A percentile compares a stretch with the other conserved stretches of the same genome.
Conservation (phyloP, 2,329 filamentous ascomycete genomes). For the Onygena corvina region DNA sequence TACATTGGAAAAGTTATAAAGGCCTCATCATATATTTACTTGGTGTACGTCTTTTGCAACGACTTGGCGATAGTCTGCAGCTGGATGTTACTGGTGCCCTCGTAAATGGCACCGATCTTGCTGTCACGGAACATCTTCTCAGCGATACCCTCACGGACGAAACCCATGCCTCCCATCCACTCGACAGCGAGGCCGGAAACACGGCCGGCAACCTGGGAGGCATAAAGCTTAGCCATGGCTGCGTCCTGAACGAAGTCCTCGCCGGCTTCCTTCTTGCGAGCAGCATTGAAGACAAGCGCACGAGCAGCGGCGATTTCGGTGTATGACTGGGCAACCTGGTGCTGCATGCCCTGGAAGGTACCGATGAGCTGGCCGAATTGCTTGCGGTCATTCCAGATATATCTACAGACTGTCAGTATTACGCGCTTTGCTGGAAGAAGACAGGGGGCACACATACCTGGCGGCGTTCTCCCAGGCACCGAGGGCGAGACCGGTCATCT, state of each 20-base stretch:
- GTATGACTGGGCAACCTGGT: conserved; percentile 93
- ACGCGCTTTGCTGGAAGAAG: not conserved
- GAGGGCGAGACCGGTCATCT: conserved; percentile 88
- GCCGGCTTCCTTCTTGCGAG: conserved; percentile 94
- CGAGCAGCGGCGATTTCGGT: conserved; percentile 85
- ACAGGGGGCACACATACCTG: conserved; percentile 38
- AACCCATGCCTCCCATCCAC: conserved; percentile 99
- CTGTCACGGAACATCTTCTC: conserved; percentile 97
- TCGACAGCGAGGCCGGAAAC: conserved; percentile 81
- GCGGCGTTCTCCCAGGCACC: conserved; percentile 93
- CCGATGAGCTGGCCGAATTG: conserved; percentile 91
- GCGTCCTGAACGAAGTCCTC: conserved; percentile 91
- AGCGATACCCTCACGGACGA: conserved; percentile 86
- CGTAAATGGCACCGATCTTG: conserved; percentile 97
- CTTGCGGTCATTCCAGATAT: conserved; percentile 96
- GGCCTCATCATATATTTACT: conserved; percentile 24
- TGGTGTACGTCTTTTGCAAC: conserved; percentile 57
- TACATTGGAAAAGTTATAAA: not conserved
- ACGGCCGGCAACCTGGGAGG: conserved; percentile 79
- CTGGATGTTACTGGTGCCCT: conserved; percentile 63
- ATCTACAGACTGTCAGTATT: conserved; percentile 37
- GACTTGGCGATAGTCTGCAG: conserved; percentile 59
- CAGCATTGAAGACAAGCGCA: conserved; percentile 87
- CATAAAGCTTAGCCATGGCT: conserved; percentile 94
- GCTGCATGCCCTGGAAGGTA: conserved; percentile 98